phyloP scores from a whole-genome alignment of 768 basidiomycete species.

The Cubamyces sp. region DNA sequence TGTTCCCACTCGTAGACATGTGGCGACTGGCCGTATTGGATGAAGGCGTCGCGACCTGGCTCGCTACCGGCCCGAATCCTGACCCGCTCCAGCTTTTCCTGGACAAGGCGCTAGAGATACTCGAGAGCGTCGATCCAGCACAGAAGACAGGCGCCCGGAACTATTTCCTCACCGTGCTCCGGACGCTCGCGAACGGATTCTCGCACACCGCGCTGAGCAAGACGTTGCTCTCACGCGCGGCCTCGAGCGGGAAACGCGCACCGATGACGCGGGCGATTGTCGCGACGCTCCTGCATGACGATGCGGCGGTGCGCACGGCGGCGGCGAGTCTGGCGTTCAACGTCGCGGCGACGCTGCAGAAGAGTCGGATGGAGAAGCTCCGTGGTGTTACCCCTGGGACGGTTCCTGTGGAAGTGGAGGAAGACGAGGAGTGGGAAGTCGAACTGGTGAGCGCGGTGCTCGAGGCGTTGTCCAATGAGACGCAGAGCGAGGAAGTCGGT shows the following conservation, averaged over 20 bases:
- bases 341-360: constrained; percentile 67
- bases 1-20: constrained; percentile 85
- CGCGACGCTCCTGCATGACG: constrained; percentile 67
- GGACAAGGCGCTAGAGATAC: constrained; percentile 43
- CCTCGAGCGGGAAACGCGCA: constrained; percentile 32
- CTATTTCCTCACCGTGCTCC: constrained; percentile 66
- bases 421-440: constrained; percentile 82
- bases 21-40: constrained; percentile 82
- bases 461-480: constrained; percentile 76
- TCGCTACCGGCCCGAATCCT: constrained; percentile 33
- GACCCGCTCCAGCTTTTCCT: constrained; percentile 54
- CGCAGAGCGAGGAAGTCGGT: constrained; percentile 80
- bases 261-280: constrained; percentile 61
- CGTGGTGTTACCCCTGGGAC: constrained; percentile 34
- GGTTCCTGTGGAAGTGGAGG: constrained; percentile 45
- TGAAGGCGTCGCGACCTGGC: constrained; percentile 56
- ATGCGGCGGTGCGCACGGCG: constrained; percentile 70
- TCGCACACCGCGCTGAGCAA: constrained; percentile 45
- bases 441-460: constrained; percentile 85
- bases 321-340: constrained; percentile 86
- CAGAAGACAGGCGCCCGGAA: constrained; percentile 45
- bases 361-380: constrained; percentile 51
- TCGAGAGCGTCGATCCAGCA: constrained; percentile 36
- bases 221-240: constrained; percentile 42
- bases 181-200: constrained; percentile 72